Evolutionary conservation across 1,284 basidiomycete species (phyloP), one percentile per base, ranked within the genome.

Genomic region (Ustilago vetiveriae): DNA sequence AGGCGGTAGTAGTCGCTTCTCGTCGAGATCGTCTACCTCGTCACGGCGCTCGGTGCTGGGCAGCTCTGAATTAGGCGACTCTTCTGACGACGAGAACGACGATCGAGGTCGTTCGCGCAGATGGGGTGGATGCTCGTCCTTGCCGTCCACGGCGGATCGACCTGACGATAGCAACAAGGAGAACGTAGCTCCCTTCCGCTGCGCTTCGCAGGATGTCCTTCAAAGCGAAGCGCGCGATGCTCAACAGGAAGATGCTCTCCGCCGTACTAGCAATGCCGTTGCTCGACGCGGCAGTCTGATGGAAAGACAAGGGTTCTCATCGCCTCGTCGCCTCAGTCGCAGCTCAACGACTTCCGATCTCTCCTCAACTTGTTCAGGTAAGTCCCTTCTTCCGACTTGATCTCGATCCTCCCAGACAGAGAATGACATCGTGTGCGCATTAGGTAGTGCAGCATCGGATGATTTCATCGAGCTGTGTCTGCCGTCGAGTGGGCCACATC

Each of bases 131-230:
- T 79, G 77, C 55, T 59, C 42, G 7, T 54, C 47, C 0, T 40
- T 56, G 2, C 30, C 52, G 3, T 38, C 47, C 6, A 32, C 36
- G 8, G 32, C 43, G 4, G 62, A 58, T 32, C 55, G 45, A 24
- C 50, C 54, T 8, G 78, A 81, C 48, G 79, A 81, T 47, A 71
- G 59, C 68, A 78, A 81, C 69, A 81, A 81, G 58, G 79, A 81
- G 35, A 81, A 81, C 41, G 65, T 81, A 11, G 76, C 79, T 13
- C 79, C 79, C 16, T 58, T 79, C 45, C 72, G 75, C 37, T 59
- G 59, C 30, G 40, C 60, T 16, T 66, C 51, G 29, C 40, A 39
- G 6, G 51, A 70, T 17, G 58, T 70, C 6, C 60, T 77, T 2
- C 47, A 64, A 11, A 38, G 35, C 14, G 75, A 74, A 47, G 73